Evolutionary conservation across 2,329 filamentous ascomycete species (phyloP).

Genomic region (Phialophora tarda): DNA sequence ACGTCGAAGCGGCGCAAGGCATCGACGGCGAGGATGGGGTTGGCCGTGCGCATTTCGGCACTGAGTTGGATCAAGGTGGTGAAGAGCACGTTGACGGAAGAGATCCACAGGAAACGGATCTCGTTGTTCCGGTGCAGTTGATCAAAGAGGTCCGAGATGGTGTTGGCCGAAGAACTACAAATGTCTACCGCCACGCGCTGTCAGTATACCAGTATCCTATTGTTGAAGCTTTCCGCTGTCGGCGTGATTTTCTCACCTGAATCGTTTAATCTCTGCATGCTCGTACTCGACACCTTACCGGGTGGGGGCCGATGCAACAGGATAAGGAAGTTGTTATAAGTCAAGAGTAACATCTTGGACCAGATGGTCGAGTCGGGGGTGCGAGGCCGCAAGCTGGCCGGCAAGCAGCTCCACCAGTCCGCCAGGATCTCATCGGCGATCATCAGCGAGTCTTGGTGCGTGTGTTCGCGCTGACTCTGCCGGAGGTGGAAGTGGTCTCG

Average conservation of each 20-base stretch:
- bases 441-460: background rate
- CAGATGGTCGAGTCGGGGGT: background rate
- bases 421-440: background rate
- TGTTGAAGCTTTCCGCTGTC: too few species aligned
- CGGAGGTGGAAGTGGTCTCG: background rate
- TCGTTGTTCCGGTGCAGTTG: too few species aligned
- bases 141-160: too few species aligned
- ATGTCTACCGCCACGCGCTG: too few species aligned
- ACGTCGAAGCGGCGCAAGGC: slow-evolving; percentile 3
- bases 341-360: background rate
- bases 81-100: slow-evolving; percentile 7
- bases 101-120: slow-evolving; percentile 1
- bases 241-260: too few species aligned
- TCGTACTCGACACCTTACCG: too few species aligned
- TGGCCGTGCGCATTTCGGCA: slow-evolving; percentile 8
- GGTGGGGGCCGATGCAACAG: background rate
- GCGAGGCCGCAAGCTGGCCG: background rate
- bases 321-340: background rate
- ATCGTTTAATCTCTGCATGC: too few species aligned
- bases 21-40: slow-evolving; percentile 6
- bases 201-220: too few species aligned
- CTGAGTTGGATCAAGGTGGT: slow-evolving; percentile 4
- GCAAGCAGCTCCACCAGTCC: background rate
- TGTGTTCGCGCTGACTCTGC: background rate
- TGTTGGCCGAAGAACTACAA: too few species aligned